Percentiles rank a stretch among this genome's conserved stretches.
These are phyloP conservation scores for Sungouiella blattae DNA, from an alignment of 805 yeast species.

Conservation along the genomic window DNA sequence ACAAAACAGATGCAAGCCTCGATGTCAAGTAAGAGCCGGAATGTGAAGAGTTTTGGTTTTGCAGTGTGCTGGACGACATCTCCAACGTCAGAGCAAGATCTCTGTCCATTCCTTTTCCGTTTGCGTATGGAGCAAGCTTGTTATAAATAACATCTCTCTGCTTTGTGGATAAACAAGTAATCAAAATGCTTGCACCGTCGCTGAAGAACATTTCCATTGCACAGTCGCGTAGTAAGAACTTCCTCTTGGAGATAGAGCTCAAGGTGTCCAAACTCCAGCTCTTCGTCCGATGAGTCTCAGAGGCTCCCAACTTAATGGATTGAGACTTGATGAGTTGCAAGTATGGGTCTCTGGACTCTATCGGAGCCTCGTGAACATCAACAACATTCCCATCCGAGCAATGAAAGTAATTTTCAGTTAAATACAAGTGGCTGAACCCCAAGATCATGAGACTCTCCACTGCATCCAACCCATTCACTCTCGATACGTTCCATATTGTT, in stretches of 20 bases:
- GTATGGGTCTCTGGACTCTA: constrained; percentile 61
- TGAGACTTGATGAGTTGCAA: constrained; percentile 59
- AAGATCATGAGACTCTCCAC: constrained; percentile 70
- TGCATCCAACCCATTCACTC: constrained; percentile 72
- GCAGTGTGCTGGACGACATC: constrained; percentile 37
- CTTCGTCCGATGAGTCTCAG: constrained; percentile 43
- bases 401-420: constrained; percentile 67
- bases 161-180: constrained; percentile 55
- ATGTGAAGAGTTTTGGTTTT: constrained; percentile 9
- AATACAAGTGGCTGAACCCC: constrained; percentile 62
- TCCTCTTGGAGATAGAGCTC: constrained; percentile 66
- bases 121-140: constrained; percentile 46
- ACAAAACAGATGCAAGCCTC: constrained; percentile 36
- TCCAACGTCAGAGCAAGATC: constrained; percentile 54
- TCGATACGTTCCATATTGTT: constrained; percentile 73
- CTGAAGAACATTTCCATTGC: constrained; percentile 76
- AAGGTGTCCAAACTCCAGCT: constrained; percentile 61
- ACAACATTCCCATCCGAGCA: constrained; percentile 50
- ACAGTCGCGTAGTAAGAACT: constrained; percentile 73
- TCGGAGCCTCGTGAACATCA: constrained; percentile 64
- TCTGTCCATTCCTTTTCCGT: constrained; percentile 48
- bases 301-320: constrained; percentile 23
- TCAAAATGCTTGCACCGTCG: constrained; percentile 66
- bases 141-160: constrained; percentile 56
- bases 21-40: constrained; percentile 21